Evolutionary conservation across 2,329 filamentous ascomycete genomes (phyloP), one percentile per base, ranked within the genome.

Genomic region (Calonectria honghensis): DNA sequence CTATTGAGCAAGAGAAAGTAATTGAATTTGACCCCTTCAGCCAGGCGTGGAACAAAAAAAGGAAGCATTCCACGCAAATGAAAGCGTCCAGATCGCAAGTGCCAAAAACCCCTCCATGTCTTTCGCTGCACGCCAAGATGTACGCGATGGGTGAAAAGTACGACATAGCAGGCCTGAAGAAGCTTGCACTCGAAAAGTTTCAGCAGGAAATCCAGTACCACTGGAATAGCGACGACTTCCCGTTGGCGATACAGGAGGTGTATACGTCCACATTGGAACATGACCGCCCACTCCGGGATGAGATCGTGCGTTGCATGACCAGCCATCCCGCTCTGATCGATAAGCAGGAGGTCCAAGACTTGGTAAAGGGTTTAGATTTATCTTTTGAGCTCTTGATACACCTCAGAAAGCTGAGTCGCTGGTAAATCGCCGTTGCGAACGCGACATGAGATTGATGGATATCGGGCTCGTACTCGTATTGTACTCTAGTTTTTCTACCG

Each of bases 101-200:
- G 24, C 57, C 35, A 14, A 63, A 63, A 41, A 63, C 35, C 37
- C 57, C 57, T 2, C 35, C 57, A 9, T 41, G 57, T 20, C 57
- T 63, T 31, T 63, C 57, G 37, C 27, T 63, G 35, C 57, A 63
- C n/a, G 57, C 57, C 57, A 63, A 41, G 27, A 41, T 63, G 24
- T 63, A 63, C n/a, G 35, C 57, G 2, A 37, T 63, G 3, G 57
- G 57, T 5, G 57, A 63, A 20, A 63, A 63, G 18, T 63, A 63
- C n/a, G 57, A 63, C 41, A 41, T 63, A 41, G 24, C 1, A 29
- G 57, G 57, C 16, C 35, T 63, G 16, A 63, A 63, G n/a, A 63
- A 63, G 14, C 35, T 63, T 27, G 57, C 57, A 9, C 24, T 41
- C 18, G 57, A 63, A 63, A 63, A 63, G 24, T 63, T 63, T 16